Base-by-base conservation (phyloP, 1,284 basidiomycete genomes). In the Trichosporon sp. region DNA sequence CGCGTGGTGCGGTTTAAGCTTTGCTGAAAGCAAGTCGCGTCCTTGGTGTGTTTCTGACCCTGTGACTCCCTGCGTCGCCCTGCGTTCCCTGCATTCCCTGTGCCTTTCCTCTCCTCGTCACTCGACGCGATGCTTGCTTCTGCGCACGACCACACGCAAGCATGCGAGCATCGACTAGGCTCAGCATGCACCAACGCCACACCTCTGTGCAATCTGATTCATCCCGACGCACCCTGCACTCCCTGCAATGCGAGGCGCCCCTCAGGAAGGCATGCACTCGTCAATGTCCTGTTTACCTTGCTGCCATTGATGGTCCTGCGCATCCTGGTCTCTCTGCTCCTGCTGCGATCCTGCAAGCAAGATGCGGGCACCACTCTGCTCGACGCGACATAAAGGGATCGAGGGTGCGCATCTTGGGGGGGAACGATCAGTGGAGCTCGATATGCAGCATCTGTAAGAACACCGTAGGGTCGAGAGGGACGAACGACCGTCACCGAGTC, bases 1-100 rank as follows among this genome's bases (percentile, higher is more conserved):
- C 48, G 48, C n/a, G 48, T 59, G 21, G 54, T 59, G 21, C 21
- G 12, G 54, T 11, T 32, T 61, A 61, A 61, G 56, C 56, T 61
- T 32, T 61, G 56, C 56, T 32, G 32, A 61, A 61, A 61, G 56
- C 56, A 61, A 61, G 56, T 61, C 56, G 56, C 56, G 56, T 61
- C 56, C 31, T 59, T 61, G 56, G 56, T 32, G 56, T 32, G 31
- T 32, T 19, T 61, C 56, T 31, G 31, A 32, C 56, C 56, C 56
- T 59, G 26, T 10, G 26, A 11, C 54, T 31, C 26, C 21, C 21
- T 31, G 54, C 19, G 21, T 8, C 21, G 21, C 54, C 54, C 26
- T 26, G 26, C 26, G 26, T 26, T 26, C 26, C 26, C 54, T 61
- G 56, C 56, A 8, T 31, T 32, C 56, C 26, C 56, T 32, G 56